A percentile compares a stretch with the other conserved stretches of the same genome.
Evolutionary conservation across 2,329 filamentous ascomycete species (phyloP).

Genomic region (Diaporthe ilicicola): DNA sequence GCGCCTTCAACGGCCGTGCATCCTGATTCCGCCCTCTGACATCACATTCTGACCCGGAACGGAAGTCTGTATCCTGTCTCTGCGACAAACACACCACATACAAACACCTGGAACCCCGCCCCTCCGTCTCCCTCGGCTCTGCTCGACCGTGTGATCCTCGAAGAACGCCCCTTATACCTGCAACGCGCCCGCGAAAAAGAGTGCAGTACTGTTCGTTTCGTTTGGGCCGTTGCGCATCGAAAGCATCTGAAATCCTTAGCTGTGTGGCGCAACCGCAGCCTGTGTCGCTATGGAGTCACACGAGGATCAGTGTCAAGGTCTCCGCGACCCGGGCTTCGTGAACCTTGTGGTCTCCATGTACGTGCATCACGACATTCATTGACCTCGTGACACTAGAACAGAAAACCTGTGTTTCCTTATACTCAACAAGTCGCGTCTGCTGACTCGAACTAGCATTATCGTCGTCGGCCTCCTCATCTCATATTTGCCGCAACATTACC

Average conservation of each 20-base stretch:
- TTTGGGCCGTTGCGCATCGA: background rate
- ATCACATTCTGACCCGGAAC: background rate
- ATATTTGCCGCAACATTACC: slow-evolving; percentile 93
- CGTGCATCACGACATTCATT: slow-evolving; percentile 34
- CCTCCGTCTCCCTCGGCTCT: too few species aligned
- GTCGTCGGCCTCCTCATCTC: slow-evolving; percentile 89
- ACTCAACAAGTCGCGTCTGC: slow-evolving; percentile 21
- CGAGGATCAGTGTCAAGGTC: slow-evolving; percentile 57
- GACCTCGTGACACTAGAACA: background rate
- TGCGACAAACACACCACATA: slow-evolving; percentile 6
- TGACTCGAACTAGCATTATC: slow-evolving; percentile 65
- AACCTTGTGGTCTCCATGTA: slow-evolving; percentile 67
- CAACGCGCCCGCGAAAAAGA: background rate
- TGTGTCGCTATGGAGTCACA: slow-evolving; percentile 43
- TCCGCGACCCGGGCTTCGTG: slow-evolving; percentile 61
- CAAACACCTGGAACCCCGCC: background rate
- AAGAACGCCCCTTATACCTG: background rate
- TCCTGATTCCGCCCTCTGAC: slow-evolving; percentile 18
- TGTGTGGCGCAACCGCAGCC: background rate
- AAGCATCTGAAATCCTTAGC: background rate
- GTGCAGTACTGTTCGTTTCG: background rate
- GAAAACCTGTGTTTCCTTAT: background rate
- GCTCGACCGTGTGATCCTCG: background rate
- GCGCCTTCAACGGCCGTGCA: slow-evolving; percentile 16
- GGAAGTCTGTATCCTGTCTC: background rate